Percentiles rank a stretch among this genome's conserved stretches.
phyloP scores from a whole-genome alignment of 202 grass and related monocot genomes.

The Brachypodium distachyon region DNA sequence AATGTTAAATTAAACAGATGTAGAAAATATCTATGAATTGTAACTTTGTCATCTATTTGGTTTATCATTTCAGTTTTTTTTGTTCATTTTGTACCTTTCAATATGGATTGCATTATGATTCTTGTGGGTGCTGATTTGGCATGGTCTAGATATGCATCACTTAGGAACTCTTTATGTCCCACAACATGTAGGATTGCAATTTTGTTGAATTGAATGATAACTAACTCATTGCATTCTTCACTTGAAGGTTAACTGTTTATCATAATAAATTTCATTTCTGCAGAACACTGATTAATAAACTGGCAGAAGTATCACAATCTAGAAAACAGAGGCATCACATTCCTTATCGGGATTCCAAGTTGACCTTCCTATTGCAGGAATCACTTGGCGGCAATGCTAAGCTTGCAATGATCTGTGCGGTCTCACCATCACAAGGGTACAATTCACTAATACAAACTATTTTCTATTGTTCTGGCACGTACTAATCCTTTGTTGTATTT shows the following conservation, averaged over 20 bases:
- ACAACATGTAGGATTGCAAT: not conserved
- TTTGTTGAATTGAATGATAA: not conserved
- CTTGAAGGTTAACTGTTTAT: slow-evolving; percentile 19
- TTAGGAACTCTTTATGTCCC: not conserved
- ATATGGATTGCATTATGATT: no score
- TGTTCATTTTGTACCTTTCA: no score
- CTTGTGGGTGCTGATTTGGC: not conserved
- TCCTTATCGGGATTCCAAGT: slow-evolving; percentile 91
- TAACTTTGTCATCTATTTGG: no score
- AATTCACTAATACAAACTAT: no score
- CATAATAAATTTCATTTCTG: slow-evolving; percentile 22
- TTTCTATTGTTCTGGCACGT: no score
- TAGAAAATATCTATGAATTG: no score
- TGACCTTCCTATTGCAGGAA: slow-evolving; percentile 95
- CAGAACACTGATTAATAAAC: slow-evolving; percentile 96
- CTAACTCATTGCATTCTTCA: no score
- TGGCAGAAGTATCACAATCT: slow-evolving; percentile 84
- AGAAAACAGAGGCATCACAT: slow-evolving; percentile 87
- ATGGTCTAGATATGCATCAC: not conserved
- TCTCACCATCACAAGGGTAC: slow-evolving; percentile 84
- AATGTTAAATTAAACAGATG: no score
- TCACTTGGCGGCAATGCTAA: slow-evolving; percentile 96
- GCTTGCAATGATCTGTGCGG: slow-evolving; percentile 90
- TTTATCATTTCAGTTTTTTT: no score
- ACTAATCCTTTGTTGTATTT: not conserved